Evolutionary conservation across 805 yeast genomes (phyloP), one percentile per base, ranked within the genome.

Genomic region (Scheffersomyces coipomensis): DNA sequence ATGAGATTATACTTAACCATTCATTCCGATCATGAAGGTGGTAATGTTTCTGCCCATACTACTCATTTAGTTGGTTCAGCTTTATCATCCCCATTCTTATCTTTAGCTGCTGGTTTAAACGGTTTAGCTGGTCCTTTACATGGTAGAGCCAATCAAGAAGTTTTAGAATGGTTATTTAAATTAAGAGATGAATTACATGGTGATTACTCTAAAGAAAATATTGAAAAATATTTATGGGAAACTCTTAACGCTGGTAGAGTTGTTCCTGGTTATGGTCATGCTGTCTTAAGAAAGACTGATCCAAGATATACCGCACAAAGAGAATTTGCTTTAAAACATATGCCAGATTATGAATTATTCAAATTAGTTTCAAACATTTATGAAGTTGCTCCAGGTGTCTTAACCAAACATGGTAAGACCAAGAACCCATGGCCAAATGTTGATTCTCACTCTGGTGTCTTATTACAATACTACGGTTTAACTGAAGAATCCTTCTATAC

Each of bases 201-300:
- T 64, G 75, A 69, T 47, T 58, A 62, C 52, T 65, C 77, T 48
- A 63, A 70, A 48, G 71, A 60, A 42, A 75, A 78, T 53, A 81
- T 85, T 48, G 81, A 78, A 63, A 69, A 73, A 49, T 79, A 81
- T 71, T 67, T 85, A 53, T 85, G 93, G 93, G 72, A 73, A 29
- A 68, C 84, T 37, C 73, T 85, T 49, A 79, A 82, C 62, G 70
- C 81, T 34, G 87, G 87, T 45, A 76, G 89, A 55, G 93, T 85
- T 44, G 81, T 85, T 47, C 95, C 95, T 46, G 95, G 95, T 45
- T 86, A 86, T 69, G 95, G 95, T 34, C 95, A 85, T 63, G 93
- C 93, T 39, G 93, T 85, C 37, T 73, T 85, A 62, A 76, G 95
- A 67, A 80, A 78, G 73, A 81, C 91, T 36, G 93, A 85, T 64